These are phyloP conservation scores for Termitomyces sp. DNA, from an alignment of 768 basidiomycete genomes.

Conservation along the genomic window DNA sequence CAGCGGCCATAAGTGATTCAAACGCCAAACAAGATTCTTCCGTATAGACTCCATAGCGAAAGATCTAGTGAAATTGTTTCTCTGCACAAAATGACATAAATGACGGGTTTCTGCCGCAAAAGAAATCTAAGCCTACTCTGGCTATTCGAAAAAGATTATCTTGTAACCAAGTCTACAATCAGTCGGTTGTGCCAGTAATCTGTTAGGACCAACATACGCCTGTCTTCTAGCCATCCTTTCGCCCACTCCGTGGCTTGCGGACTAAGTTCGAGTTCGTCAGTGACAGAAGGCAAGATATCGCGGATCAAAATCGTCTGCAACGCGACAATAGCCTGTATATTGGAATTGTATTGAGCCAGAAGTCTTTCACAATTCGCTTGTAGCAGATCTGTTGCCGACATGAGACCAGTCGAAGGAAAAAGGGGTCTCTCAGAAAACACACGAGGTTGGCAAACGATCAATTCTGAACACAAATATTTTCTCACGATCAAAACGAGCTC, in stretches of 20 bases:
- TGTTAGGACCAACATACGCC: constrained; percentile 36
- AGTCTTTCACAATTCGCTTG: constrained; percentile 41
- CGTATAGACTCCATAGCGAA: constrained; percentile 56
- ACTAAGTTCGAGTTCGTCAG: constrained; percentile 49
- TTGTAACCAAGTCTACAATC: constrained; percentile 18
- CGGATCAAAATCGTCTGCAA: constrained; percentile 48
- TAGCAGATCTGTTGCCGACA: constrained; percentile 30
- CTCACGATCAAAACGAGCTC: background rate
- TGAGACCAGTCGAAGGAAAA: background rate
- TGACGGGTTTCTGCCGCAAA: constrained; percentile 3
- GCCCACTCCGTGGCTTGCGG: constrained; percentile 44
- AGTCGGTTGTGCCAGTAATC: constrained; percentile 3
- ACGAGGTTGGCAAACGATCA: background rate
- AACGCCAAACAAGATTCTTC: constrained; percentile 52
- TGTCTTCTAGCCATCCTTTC: constrained; percentile 60
- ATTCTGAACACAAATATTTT: background rate
- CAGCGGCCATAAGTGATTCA: constrained; percentile 35
- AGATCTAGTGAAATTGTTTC: constrained; percentile 59
- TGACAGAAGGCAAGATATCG: constrained; percentile 54
- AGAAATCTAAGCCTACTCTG: constrained; percentile 38
- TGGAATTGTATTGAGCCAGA: constrained; percentile 42
- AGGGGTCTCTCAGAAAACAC: background rate
- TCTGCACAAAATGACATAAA: constrained; percentile 31
- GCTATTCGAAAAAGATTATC: constrained; percentile 56
- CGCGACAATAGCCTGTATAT: constrained; percentile 37